Base-by-base conservation (phyloP, 352 stramenopile genomes). In the Phytophthora cactorum region DNA sequence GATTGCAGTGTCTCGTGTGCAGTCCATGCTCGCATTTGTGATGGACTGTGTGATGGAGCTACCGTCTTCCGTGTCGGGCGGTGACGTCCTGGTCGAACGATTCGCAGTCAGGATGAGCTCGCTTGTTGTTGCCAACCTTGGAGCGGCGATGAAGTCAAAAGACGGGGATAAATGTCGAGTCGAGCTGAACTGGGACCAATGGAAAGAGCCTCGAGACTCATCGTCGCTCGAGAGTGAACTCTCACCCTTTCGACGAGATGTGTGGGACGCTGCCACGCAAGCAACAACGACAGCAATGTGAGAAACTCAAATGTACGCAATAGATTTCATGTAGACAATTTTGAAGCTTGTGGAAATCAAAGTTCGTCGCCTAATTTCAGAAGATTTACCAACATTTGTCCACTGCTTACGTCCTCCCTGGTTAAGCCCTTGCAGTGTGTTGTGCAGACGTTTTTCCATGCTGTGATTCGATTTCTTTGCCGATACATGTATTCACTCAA, bases 11-110 rank as follows among this genome's bases (percentile, higher is more conserved):
- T 61, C 49, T 52, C 56, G 60, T 15, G 17, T 77, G 32, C 51
- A 68, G 45, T 47, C 47, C 9, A 46, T 77, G 29, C n/a, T 71
- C 46, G 25, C 15, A 4, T 69, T 66, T 38, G 50, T 73, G 9
- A 29, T 63, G 32, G 59, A 77, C n/a, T 29, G n/a, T 15, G 17
- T 74, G 32, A 34, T 58, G 46, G 11, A 60, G 7, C 17, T 64
- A 5, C 41, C 52, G 4, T 25, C 49, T 31, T 27, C 14, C 38
- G 17, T 5, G 12, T 31, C 28, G 10, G 43, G 52, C 0, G 17
- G 39, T 38, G 36, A 52, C 0, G 22, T 45, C 4, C 32, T 75
- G 1, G 9, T 62, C 15, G 41, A 59, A 10, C 51, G 27, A 11
- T 66, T 69, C 15, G 63, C 41, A 31, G n/a, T 76, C 11, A 52